phyloP scores from a whole-genome alignment of 345 rosid species.

The Salix purpurea region DNA sequence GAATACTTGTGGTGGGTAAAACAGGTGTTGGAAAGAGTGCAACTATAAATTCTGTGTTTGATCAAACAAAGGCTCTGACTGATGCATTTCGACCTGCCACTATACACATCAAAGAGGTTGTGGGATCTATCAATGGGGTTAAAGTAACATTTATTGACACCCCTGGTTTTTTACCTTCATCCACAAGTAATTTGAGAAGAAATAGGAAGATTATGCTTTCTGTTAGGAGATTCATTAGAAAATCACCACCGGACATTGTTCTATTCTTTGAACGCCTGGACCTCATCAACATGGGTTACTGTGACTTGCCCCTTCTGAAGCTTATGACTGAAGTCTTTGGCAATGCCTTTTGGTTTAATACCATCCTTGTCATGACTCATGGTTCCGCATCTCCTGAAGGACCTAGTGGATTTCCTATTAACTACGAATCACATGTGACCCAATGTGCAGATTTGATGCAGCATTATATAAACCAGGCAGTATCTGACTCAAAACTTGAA shows the following conservation, averaged over 20 bases:
- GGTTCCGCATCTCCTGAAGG: slow-evolving; percentile 71
- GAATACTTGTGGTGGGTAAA: slow-evolving; percentile 81
- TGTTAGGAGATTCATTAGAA: slow-evolving; percentile 60
- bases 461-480: slow-evolving; percentile 63
- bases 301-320: slow-evolving; percentile 70
- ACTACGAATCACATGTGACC: slow-evolving; percentile 66
- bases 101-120: slow-evolving; percentile 56
- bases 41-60: slow-evolving; percentile 81
- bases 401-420: slow-evolving; percentile 54
- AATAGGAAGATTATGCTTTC: slow-evolving; percentile 69
- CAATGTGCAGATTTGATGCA: slow-evolving; percentile 70
- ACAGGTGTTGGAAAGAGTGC: slow-evolving; percentile 99
- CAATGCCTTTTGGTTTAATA: slow-evolving; percentile 76
- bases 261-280: slow-evolving; percentile 81
- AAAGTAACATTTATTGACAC: slow-evolving; percentile 80
- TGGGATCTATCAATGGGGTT: slow-evolving; percentile 62
- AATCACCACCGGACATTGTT: slow-evolving; percentile 76
- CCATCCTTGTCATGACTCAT: slow-evolving; percentile 86
- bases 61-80: slow-evolving; percentile 59
- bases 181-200: slow-evolving; percentile 49
- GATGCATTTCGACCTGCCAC: slow-evolving; percentile 81
- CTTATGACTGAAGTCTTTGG: slow-evolving; percentile 78
- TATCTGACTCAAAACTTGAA: slow-evolving; percentile 64
- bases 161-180: slow-evolving; percentile 72
- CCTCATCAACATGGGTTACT: slow-evolving; percentile 50